Conservation (phyloP, 2,329 filamentous ascomycete genomes). For the Pochonia chlamydosporia region DNA sequence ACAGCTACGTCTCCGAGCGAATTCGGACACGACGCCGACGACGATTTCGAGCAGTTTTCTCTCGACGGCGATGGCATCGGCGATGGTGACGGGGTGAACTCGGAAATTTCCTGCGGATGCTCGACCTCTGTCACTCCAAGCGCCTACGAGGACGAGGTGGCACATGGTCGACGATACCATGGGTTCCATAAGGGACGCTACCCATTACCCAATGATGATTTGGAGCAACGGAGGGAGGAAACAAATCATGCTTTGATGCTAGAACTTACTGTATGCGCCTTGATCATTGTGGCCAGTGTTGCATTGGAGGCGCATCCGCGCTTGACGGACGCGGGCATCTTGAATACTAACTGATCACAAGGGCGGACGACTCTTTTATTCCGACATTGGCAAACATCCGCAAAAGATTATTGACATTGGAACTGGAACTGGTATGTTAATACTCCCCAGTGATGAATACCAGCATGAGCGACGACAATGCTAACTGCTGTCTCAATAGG, state of each 20-base stretch:
- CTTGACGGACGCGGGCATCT: neutral
- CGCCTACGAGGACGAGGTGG: conserved; percentile 26
- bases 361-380: conserved; percentile 32
- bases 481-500: conserved; percentile 18
- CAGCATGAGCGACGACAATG: neutral
- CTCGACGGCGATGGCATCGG: conserved; percentile 12
- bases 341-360: conserved; percentile 11
- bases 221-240: conserved; percentile 40
- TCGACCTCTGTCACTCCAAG: conserved; percentile 28
- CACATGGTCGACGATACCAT: conserved; percentile 34
- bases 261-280: conserved; percentile 30
- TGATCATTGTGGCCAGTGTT: neutral
- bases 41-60: conserved; percentile 23
- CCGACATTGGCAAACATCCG: conserved; percentile 32
- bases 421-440: conserved; percentile 38
- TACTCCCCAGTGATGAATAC: neutral
- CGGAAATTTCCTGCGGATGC: conserved; percentile 20
- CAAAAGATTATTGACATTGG: conserved; percentile 42
- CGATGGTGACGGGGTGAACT: conserved; percentile 15
- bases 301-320: neutral
- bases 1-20: conserved; percentile 18
- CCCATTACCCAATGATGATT: conserved; percentile 39
- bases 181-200: conserved; percentile 37
- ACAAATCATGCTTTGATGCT: conserved; percentile 39
- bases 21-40: conserved; percentile 14